Base-by-base conservation (phyloP, 2,329 filamentous ascomycete genomes). In the Cercospora canescens region DNA sequence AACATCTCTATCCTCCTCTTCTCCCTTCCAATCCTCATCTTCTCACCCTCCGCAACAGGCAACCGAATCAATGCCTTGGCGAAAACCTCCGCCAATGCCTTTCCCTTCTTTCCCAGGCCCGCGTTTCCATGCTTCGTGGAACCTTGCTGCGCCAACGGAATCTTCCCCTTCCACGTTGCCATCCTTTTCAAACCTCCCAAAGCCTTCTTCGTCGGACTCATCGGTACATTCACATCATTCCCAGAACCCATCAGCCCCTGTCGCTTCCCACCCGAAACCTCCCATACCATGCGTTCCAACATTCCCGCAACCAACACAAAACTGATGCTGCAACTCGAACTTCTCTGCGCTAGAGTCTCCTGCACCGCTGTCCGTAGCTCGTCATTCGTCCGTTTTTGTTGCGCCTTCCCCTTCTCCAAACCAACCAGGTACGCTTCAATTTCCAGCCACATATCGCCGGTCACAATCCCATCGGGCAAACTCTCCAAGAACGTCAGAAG, bases 291-390 rank as follows among this genome's bases (percentile, higher is more conserved):
- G 11, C 85, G 83, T 24, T 84, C 83, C 11, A 97, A 83, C 79
- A 93, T 94, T 8, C 91, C 89, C 0, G 90, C 92, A 16, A 97
- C 81, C 70, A 97, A 93, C 2, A 96, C 91, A 74, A 97, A 96
- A 0, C 91, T 91, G 63, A 97, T 94, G 75, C 93, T 95, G 79
- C 96, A 91, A 58, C 90, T 89, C 0, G 93, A 91, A 0, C 87
- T 85, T 1, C 86, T 82, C 0, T 90, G 86, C 5, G 52, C 52
- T 2, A 97, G 84, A 2, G 90, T 85, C 70, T 97, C 94, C 5
- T 97, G 86, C 1, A 95, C 80, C 76, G 82, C 83, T 41, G 83
- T 83, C 67, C 87, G 85, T 52, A 85, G 81, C 54, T 89, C 87
- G 63, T 90, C 87, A 48, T 77, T 75, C 4, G 79, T 77, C 9